Percentiles rank a stretch among this genome's conserved stretches.
Conservation (phyloP, 2,329 filamentous ascomycete genomes). For the Hirsutella rhossiliensis region DNA sequence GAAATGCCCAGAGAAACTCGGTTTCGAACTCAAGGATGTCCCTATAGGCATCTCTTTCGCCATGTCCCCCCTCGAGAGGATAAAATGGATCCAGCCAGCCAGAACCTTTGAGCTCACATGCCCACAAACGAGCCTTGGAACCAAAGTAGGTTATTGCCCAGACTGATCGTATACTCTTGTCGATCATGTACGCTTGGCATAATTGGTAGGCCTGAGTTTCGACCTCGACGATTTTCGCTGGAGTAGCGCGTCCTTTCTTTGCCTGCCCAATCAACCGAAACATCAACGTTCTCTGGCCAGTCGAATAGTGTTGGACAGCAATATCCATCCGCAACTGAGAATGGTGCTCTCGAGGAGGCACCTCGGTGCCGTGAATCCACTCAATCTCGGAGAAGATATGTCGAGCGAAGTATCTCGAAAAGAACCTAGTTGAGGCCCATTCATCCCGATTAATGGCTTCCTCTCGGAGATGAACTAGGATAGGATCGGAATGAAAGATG, state of each 20-base stretch:
- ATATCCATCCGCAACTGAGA: background rate
- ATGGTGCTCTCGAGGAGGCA: conserved; percentile 1
- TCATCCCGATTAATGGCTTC: background rate
- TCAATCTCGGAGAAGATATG: background rate
- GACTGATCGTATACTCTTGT: background rate
- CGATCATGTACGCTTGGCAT: background rate
- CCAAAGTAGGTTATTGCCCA: too few species aligned
- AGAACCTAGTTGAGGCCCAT: background rate
- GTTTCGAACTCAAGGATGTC: background rate
- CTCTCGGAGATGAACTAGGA: background rate
- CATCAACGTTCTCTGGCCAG: background rate
- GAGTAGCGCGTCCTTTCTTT: background rate
- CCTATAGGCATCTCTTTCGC: background rate
- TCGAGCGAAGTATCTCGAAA: background rate
- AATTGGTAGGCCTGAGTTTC: conserved; percentile 1
- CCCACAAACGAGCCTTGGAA: conserved; percentile 1
- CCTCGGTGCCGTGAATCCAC: background rate
- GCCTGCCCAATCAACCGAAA: background rate
- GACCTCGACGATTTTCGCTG: background rate
- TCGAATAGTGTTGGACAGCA: background rate
- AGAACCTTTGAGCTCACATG: background rate
- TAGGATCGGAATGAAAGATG: background rate
- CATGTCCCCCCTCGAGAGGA: background rate
- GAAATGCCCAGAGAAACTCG: background rate
- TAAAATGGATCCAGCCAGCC: conserved; percentile 1